These are phyloP conservation scores for Solanum ossicruentum DNA, from an alignment of 257 asterid genomes.

Conservation along the genomic window DNA sequence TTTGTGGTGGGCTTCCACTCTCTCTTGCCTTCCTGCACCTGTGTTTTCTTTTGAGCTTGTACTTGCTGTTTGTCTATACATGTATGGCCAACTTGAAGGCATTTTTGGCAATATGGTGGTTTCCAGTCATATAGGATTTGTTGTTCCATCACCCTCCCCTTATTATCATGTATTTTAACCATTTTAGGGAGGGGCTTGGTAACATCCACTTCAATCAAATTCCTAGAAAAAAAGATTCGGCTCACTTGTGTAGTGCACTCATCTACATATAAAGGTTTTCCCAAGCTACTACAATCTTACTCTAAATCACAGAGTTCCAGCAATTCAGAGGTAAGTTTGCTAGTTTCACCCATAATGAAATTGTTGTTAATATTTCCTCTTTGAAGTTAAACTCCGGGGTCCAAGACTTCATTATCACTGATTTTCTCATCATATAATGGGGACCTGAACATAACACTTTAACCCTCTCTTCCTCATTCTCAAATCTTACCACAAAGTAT, in stretches of 20 bases:
- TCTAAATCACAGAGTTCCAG: background rate
- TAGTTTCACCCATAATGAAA: background rate
- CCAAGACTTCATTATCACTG: background rate
- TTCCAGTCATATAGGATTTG: background rate
- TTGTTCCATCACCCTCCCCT: background rate
- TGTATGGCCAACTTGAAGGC: background rate
- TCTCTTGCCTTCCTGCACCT: background rate
- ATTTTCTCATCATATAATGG: background rate
- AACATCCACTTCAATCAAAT: background rate
- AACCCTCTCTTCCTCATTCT: background rate
- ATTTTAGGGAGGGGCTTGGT: background rate
- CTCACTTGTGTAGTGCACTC: background rate
- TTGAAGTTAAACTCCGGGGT: too few species aligned
- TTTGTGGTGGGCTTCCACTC: background rate
- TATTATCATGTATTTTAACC: too few species aligned
- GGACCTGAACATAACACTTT: background rate
- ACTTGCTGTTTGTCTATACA: too few species aligned
- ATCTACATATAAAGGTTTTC: background rate
- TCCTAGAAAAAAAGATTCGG: too few species aligned
- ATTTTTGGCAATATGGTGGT: background rate
- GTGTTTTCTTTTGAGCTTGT: background rate
- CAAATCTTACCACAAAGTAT: background rate
- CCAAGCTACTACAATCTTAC: background rate
- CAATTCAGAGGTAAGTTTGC: background rate
- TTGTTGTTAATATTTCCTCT: too few species aligned